Percentiles rank a stretch among this genome's conserved stretches.
Evolutionary conservation across 495 filamentous ascomycete species (phyloP).

Genomic region (Penicillium maclennaniae): DNA sequence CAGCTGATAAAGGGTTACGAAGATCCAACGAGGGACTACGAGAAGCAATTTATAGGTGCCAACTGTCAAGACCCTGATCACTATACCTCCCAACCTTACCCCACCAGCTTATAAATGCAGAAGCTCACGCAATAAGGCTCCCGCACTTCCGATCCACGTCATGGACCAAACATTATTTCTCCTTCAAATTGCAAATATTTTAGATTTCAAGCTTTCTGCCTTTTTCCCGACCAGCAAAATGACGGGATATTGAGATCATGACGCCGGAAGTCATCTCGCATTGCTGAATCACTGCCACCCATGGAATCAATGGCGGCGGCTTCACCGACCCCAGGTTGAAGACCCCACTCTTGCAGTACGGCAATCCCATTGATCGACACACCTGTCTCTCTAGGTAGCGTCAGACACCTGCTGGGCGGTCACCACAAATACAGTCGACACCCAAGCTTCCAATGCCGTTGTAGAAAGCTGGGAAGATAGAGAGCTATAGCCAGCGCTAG

Average conservation of each 20-base stretch:
- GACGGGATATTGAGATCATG: background rate
- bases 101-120: slow-evolving; percentile 24
- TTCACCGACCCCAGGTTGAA: background rate
- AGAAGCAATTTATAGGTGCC: background rate
- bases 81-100: background rate
- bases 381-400: too few species aligned
- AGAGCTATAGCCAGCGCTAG: background rate
- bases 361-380: background rate
- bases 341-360: background rate
- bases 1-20: background rate
- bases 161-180: background rate
- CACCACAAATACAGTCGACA: too few species aligned
- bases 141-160: background rate
- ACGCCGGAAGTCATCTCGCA: background rate
- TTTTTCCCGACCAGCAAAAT: too few species aligned
- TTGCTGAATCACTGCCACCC: background rate
- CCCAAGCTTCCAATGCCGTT: too few species aligned
- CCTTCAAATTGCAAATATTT: too few species aligned
- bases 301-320: background rate
- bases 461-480: background rate
- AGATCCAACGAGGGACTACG: background rate
- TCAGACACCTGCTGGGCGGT: too few species aligned
- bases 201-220: too few species aligned
- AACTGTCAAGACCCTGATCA: background rate
- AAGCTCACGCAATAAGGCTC: background rate